Evolutionary conservation across 768 basidiomycete species (phyloP).

Genomic region (Macrolepiota fuliginosa): DNA sequence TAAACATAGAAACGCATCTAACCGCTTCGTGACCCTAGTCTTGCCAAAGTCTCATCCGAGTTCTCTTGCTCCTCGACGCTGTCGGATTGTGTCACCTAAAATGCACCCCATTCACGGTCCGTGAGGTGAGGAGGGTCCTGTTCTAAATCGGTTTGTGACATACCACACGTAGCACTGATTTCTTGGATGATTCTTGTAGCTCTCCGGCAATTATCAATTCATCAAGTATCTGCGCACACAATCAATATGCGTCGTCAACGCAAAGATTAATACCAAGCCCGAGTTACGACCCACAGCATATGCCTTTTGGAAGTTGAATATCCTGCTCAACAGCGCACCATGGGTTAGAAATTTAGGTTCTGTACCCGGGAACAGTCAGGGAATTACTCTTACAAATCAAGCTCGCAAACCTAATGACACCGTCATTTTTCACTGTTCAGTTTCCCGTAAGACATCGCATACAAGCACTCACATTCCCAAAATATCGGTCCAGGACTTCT

Average conservation of each 20-base stretch:
- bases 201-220: constrained; percentile 98
- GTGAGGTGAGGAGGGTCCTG: not conserved
- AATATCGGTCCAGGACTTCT: constrained; percentile 90
- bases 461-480: constrained; percentile 72
- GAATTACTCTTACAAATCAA: constrained; percentile 74
- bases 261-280: constrained; percentile 12
- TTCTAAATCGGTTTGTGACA: constrained; percentile 17
- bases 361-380: constrained; percentile 2
- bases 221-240: constrained; percentile 67
- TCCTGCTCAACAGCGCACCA: constrained; percentile 48
- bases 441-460: constrained; percentile 65
- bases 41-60: constrained; percentile 75
- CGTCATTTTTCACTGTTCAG: constrained; percentile 68
- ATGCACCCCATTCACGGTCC: constrained; percentile 4
- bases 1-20: constrained; percentile 34
- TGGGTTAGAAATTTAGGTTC: constrained; percentile 11
- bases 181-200: constrained; percentile 97
- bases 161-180: constrained; percentile 65
- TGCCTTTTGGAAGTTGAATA: constrained; percentile 99
- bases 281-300: constrained; percentile 62
- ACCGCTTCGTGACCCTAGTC: constrained; percentile 72
- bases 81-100: constrained; percentile 82
- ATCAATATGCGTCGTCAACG: constrained; percentile 1
- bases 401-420: constrained; percentile 74
- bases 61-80: constrained; percentile 84